Evolutionary conservation across 2,329 filamentous ascomycete genomes (phyloP), one percentile per base, ranked within the genome.

Genomic region (Talaromyces sp.): DNA sequence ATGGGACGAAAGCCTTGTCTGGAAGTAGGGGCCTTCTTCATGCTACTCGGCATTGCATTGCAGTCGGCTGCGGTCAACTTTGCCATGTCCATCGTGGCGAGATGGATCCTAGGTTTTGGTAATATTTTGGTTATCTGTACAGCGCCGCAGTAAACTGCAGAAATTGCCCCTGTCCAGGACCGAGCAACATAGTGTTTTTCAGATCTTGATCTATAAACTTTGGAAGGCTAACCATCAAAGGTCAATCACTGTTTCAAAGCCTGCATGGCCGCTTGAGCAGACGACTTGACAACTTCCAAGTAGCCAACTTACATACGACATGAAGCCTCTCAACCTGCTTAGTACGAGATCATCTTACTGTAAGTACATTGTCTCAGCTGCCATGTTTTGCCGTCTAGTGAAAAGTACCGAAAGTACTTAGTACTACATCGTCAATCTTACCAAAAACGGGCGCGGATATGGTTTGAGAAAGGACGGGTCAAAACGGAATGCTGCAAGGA

Each of bases 1-100:
- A 79, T 74, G 64, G 79, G 80, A 40, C 77, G 80, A 11, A 77
- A 75, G 31, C 79, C 77, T 40, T 75, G 74, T 5, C 73, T 83
- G 40, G 64, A 83, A 3, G 56, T 80, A 0, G 81, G 80, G 1
- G 80, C 79, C 0, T 76, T 75, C 0, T 77, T 83, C 62, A 82
- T 83, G 77, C 73, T 72, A 31, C 69, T 81, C 21, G 81, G 78
- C 59, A 79, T 76, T 37, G 66, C 75, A 9, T 66, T 76, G 63
- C 71, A 74, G 61, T 68, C 68, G 18, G 65, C 65, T 7, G 64
- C 69, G 2, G 65, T 66, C 50, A 66, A 68, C 33, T 68, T 72
- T 50, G 65, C 65, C 60, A 71, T 70, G 66, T 72, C 73, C 40
- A 62, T 73, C 31, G 66, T 66, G 6, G 66, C 65, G 7, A 64